Base-by-base conservation (phyloP, 2,329 filamentous ascomycete species). In the Colletotrichum sublineola region DNA sequence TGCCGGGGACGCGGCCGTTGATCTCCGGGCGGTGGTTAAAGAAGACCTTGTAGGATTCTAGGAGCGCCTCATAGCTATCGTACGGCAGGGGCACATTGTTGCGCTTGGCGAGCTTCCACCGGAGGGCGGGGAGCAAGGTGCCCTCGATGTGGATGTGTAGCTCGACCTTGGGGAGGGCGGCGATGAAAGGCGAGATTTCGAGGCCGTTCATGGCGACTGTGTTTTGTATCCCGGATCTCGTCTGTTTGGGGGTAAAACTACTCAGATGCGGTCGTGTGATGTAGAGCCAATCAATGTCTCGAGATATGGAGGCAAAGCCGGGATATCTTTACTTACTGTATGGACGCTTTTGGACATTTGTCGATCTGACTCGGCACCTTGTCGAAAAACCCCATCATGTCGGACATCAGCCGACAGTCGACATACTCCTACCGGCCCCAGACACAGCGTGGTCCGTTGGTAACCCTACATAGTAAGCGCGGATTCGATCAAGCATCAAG, bases 91-190 rank as follows among this genome's bases (percentile, higher is more conserved):
- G 89, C 1, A 95, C 85, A 75, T 94, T 88, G 65, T 84, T 84
- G 77, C 88, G 88, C 44, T 83, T 79, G 8, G 93, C 91, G 7
- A 96, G 88, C 46, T 85, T 78, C 83, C 95, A 95, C 73, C 94
- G 88, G 44, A 94, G 85, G 63, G 86, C 82, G 0, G 93, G 92
- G 44, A 91, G 90, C 46, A 96, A 86, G 14, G 92, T 91, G 65
- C 93, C 93, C 81, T 95, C 93, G 38, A 96, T 86, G 79, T 96
- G 93, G 67, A 95, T 88, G 82, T 95, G 93, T 78, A 95, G 93
- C 80, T 96, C 93, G 81, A 91, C 93, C 84, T 95, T 95, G 74
- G 93, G 93, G 36, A 95, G 87, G 31, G 86, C 86, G 63, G 84
- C 81, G 50, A 95, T 86, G 79, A 93, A 90, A 18, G 82, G 77